Evolutionary conservation across 192 early-diverging fungal genomes (phyloP).

Genomic region (Coemansia sp.): DNA sequence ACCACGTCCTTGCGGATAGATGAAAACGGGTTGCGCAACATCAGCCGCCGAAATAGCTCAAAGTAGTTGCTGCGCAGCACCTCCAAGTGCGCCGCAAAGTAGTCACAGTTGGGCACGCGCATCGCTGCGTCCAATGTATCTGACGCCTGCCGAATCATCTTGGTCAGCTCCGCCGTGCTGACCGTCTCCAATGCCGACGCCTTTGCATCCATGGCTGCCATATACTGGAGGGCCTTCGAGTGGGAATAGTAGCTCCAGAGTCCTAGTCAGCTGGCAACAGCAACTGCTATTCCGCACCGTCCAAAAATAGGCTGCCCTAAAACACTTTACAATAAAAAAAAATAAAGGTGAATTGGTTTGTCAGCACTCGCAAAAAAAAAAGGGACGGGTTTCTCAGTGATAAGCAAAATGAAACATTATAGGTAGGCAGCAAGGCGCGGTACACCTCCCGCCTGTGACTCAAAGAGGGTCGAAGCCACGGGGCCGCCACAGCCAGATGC

Average conservation of each 20-base stretch:
- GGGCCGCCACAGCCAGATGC: slow-evolving; percentile 4
- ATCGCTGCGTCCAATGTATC: slow-evolving; percentile 33
- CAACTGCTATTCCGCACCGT: not conserved
- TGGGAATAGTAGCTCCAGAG: not conserved
- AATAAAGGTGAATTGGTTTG: not conserved
- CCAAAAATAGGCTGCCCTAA: not conserved
- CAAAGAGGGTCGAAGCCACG: slow-evolving; percentile 6
- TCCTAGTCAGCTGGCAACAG: not conserved
- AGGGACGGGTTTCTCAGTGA: not conserved
- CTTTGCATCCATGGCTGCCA: slow-evolving; percentile 12
- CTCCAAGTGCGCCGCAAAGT: slow-evolving; percentile 40
- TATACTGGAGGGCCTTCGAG: not conserved
- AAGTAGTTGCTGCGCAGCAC: slow-evolving; percentile 34
- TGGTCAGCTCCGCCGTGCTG: slow-evolving; percentile 48
- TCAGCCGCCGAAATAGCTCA: slow-evolving; percentile 46
- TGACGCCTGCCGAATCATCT: slow-evolving; percentile 34
- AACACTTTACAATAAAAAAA: not conserved
- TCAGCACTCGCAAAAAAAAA: not conserved
- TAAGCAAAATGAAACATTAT: not conserved
- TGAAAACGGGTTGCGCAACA: slow-evolving; percentile 48
- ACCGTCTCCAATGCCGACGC: slow-evolving; percentile 12
- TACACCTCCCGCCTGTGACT: not conserved
- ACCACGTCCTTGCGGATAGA: slow-evolving; percentile 48
- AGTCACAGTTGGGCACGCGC: slow-evolving; percentile 22
- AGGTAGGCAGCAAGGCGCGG: not conserved